A percentile compares a stretch with the other conserved stretches of the same genome.
Conservation (phyloP, 768 basidiomycete genomes). For the Trametes elegans region DNA sequence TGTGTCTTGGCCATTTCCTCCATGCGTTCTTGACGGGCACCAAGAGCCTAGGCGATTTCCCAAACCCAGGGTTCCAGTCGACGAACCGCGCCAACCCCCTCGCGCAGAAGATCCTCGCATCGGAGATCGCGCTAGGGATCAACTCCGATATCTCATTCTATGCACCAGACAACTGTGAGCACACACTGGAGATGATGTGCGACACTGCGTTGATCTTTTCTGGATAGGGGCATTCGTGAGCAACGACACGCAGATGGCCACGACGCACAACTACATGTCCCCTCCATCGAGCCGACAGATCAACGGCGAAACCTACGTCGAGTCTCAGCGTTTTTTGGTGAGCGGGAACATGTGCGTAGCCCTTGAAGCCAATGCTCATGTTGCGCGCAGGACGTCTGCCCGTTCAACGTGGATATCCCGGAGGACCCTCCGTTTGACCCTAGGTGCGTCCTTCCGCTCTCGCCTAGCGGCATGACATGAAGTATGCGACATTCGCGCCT, state of each 20-base stretch:
- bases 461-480: not conserved
- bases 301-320: slow-evolving; percentile 30
- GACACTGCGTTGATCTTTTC: not conserved
- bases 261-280: slow-evolving; percentile 30
- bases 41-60: slow-evolving; percentile 31
- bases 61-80: slow-evolving; percentile 58
- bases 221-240: slow-evolving; percentile 29
- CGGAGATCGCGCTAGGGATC: slow-evolving; percentile 46
- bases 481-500: too few relatives aligned
- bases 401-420: slow-evolving; percentile 37
- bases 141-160: slow-evolving; percentile 41
- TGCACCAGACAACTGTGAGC: slow-evolving; percentile 49
- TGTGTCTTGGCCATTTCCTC: slow-evolving; percentile 62
- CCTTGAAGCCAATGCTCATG: too few relatives aligned
- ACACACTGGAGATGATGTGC: not conserved
- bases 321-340: slow-evolving; percentile 36
- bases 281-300: slow-evolving; percentile 28
- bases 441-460: slow-evolving; percentile 28
- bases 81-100: slow-evolving; percentile 52
- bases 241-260: slow-evolving; percentile 29
- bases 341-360: too few relatives aligned
- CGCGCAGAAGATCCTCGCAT: slow-evolving; percentile 56
- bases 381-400: slow-evolving; percentile 38
- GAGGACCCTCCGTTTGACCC: slow-evolving; percentile 45
- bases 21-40: slow-evolving; percentile 54